Conservation (phyloP, 768 basidiomycete genomes). For the Rhizopogon vulgaris region DNA sequence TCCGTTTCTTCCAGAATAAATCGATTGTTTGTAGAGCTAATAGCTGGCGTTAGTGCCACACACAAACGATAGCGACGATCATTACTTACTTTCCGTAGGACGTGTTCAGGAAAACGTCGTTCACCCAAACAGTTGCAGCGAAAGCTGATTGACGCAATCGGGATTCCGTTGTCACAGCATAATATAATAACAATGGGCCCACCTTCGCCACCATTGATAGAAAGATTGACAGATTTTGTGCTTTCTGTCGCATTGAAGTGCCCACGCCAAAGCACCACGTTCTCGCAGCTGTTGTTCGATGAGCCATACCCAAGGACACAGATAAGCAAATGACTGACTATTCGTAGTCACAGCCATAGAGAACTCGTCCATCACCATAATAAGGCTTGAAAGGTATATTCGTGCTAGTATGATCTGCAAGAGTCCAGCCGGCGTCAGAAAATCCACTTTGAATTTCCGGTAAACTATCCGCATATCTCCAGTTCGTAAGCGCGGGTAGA, state of each 20-base stretch:
- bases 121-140: slow-evolving; percentile 79
- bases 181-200: slow-evolving; percentile 3
- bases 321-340: slow-evolving; percentile 44
- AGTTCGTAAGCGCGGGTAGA: slow-evolving; percentile 50
- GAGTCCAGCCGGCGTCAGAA: slow-evolving; percentile 58
- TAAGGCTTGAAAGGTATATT: slow-evolving; percentile 64
- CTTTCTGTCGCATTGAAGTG: slow-evolving; percentile 61
- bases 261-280: slow-evolving; percentile 75
- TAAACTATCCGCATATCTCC: slow-evolving; percentile 72
- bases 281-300: slow-evolving; percentile 58
- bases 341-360: slow-evolving; percentile 85
- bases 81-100: slow-evolving; percentile 64
- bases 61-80: not conserved
- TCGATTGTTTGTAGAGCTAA: slow-evolving; percentile 61
- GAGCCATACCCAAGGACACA: slow-evolving; percentile 4
- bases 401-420: slow-evolving; percentile 67
- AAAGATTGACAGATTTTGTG: slow-evolving; percentile 63
- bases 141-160: slow-evolving; percentile 40
- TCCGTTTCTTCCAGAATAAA: slow-evolving; percentile 63
- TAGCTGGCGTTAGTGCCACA: not conserved
- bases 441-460: slow-evolving; percentile 59
- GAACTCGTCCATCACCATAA: slow-evolving; percentile 70
- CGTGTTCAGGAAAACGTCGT: slow-evolving; percentile 63
- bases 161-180: not conserved
- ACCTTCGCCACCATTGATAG: slow-evolving; percentile 80